These are phyloP conservation scores for Polygonum maritimum DNA, from an alignment of 148 eudicot species.

Conservation along the genomic window DNA sequence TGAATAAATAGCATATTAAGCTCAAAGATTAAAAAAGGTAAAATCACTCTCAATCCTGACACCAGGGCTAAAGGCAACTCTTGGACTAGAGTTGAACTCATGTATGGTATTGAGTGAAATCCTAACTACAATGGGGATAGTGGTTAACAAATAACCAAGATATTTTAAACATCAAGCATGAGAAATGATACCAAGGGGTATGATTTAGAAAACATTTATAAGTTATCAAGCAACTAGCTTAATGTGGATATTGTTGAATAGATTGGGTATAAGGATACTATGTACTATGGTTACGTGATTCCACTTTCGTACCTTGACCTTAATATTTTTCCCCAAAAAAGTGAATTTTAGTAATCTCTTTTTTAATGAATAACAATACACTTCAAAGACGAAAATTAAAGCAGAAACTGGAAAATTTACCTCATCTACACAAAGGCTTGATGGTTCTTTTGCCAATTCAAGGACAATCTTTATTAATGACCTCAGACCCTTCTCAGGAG, in stretches of 20 bases:
- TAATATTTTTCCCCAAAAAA: too few species aligned
- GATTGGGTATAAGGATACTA: neutral
- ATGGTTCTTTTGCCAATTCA: slow-evolving; percentile 96
- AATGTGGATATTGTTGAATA: neutral
- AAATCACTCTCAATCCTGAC: neutral
- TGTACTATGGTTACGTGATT: neutral
- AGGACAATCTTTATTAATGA: slow-evolving; percentile 81
- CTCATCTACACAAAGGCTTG: slow-evolving; percentile 98
- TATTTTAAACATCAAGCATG: neutral
- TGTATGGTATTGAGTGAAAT: neutral
- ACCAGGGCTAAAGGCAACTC: neutral
- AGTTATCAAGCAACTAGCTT: neutral
- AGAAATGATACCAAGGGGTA: neutral
- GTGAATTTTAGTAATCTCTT: too few species aligned
- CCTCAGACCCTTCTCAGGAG: slow-evolving; percentile 96
- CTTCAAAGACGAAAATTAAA: neutral
- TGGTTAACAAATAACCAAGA: neutral
- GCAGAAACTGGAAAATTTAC: slow-evolving; percentile 26
- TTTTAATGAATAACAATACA: neutral
- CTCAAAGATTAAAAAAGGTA: neutral
- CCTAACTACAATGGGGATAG: neutral
- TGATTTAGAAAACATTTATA: neutral
- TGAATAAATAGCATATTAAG: slow-evolving; percentile 1
- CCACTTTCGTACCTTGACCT: neutral
- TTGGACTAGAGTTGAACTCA: neutral